These are phyloP conservation scores for Coelastrella sp. DNA, from an alignment of 139 green algal genomes.

Conservation along the genomic window DNA sequence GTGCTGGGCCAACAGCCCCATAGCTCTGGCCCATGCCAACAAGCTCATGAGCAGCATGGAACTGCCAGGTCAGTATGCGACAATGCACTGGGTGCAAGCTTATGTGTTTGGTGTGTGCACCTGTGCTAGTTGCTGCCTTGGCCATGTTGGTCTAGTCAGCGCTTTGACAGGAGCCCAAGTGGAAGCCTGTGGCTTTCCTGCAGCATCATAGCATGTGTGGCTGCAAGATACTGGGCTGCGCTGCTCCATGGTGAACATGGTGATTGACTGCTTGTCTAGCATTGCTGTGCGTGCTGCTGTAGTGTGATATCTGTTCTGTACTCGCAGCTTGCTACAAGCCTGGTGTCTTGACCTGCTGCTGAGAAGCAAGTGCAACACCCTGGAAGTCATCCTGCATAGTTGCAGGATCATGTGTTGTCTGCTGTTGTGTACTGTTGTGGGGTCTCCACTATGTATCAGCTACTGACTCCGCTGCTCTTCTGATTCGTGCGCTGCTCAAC, in stretches of 20 bases:
- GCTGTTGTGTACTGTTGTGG: no score
- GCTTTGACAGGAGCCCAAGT: neutral
- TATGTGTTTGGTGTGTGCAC: neutral
- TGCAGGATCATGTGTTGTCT: neutral
- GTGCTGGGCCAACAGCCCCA: neutral
- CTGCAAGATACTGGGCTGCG: no score
- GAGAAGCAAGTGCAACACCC: neutral
- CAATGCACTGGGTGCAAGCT: neutral
- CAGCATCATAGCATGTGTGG: no score
- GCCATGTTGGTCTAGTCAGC: neutral
- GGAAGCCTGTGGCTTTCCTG: no score
- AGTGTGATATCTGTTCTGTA: neutral
- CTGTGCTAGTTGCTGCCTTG: neutral
- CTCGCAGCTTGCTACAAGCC: neutral
- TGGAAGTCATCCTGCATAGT: neutral
- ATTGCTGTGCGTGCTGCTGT: neutral
- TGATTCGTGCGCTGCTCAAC: neutral
- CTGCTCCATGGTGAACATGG: no score
- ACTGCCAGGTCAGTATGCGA: constrained; percentile 46
- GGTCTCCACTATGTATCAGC: neutral
- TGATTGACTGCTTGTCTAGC: no score
- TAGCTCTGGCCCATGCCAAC: constrained; percentile 53
- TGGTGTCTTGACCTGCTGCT: neutral
- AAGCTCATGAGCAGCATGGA: constrained; percentile 39
- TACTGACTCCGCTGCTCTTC: neutral